Conservation (phyloP, 306 rosid species). For the Canavalia gladiata region DNA sequence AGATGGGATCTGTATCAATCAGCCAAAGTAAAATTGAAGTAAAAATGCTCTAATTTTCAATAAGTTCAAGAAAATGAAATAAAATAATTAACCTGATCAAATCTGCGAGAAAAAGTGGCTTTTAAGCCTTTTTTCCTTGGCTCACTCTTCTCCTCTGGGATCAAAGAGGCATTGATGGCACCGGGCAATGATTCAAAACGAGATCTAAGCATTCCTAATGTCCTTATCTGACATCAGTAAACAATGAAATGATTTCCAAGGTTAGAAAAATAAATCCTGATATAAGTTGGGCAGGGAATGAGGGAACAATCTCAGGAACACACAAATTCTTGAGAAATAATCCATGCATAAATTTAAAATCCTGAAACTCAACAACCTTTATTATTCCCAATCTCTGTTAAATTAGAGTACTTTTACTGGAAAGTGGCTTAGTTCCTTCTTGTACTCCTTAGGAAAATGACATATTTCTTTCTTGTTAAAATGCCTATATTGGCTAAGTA, state of each 20-base stretch:
- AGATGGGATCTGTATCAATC: conserved; percentile 63
- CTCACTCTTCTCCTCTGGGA: conserved; percentile 78
- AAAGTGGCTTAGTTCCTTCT: conserved; percentile 19
- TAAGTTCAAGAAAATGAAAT: conserved; percentile 30
- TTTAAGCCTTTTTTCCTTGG: conserved; percentile 91
- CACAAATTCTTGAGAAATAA: conserved; percentile 22
- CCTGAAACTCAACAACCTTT: conserved; percentile 17
- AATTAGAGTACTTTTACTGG: background rate
- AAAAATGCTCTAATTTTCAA: conserved; percentile 18
- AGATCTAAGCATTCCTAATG: conserved; percentile 97
- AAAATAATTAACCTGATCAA: conserved; percentile 55
- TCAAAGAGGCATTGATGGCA: conserved; percentile 84
- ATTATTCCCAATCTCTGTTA: background rate
- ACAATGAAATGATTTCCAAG: conserved; percentile 20
- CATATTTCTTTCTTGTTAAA: background rate
- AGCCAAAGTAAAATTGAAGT: conserved; percentile 28
- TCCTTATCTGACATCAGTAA: conserved; percentile 80
- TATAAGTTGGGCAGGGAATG: background rate
- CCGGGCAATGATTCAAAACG: conserved; percentile 90
- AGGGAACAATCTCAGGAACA: conserved; percentile 19
- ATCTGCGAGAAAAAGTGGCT: conserved; percentile 83
- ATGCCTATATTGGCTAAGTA: too few relatives aligned
- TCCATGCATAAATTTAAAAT: conserved; percentile 17
- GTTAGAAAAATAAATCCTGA: background rate
- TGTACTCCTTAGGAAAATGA: background rate